phyloP scores from a whole-genome alignment of 805 yeast genomes.

The Kodamaea neixiangensis region DNA sequence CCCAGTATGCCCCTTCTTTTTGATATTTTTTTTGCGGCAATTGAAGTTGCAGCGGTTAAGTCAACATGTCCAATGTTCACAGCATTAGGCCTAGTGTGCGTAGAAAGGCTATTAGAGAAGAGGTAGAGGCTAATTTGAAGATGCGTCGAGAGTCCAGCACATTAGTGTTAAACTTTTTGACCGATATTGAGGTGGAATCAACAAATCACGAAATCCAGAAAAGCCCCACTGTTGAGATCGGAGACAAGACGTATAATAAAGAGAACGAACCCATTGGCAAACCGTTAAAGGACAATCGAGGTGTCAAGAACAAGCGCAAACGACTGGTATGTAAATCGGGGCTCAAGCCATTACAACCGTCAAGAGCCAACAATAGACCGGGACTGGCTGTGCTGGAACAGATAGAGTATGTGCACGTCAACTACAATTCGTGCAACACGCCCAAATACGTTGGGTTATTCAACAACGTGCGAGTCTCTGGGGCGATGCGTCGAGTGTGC shows the following conservation, averaged over 20 bases:
- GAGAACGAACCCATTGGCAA: not conserved
- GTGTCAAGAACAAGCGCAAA: not conserved
- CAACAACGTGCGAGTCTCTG: slow-evolving; percentile 11
- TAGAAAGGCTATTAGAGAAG: not conserved
- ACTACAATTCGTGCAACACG: slow-evolving; percentile 6
- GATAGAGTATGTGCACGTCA: not conserved
- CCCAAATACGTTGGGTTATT: slow-evolving; percentile 19
- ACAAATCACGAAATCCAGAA: too few relatives aligned
- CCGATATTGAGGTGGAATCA: not conserved
- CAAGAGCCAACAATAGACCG: not conserved
- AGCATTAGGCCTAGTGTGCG: not conserved
- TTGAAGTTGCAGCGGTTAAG: not conserved
- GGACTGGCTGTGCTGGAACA: not conserved
- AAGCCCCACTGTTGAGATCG: not conserved
- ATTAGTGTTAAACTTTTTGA: not conserved
- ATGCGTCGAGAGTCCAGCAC: not conserved
- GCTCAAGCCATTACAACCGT: not conserved
- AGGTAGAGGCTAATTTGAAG: not conserved
- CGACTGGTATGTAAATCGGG: not conserved
- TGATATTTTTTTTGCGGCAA: not conserved
- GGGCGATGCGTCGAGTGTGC: slow-evolving; percentile 17
- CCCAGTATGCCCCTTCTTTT: slow-evolving; percentile 47
- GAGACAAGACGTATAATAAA: not conserved
- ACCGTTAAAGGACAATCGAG: not conserved
- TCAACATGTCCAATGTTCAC: not conserved